Evolutionary conservation across 768 basidiomycete species (phyloP).

Genomic region (Lactarius tabidus): DNA sequence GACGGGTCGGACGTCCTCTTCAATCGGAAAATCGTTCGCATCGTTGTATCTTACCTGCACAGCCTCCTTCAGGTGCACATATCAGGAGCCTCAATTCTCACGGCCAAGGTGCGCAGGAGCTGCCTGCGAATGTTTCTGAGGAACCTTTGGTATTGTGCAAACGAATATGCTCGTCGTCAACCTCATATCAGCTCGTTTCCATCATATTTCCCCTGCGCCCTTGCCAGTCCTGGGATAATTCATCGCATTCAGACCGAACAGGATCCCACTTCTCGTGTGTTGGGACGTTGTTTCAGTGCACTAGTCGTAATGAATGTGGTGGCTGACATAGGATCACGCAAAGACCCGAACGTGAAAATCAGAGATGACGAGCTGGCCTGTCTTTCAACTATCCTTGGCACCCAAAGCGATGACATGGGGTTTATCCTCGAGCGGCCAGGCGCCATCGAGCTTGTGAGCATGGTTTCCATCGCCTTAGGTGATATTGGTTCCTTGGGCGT

Average conservation of each 20-base stretch:
- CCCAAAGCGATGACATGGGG: too few species aligned
- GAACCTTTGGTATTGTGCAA: not conserved
- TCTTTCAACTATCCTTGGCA: too few species aligned
- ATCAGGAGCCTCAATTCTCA: not conserved
- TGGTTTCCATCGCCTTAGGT: too few species aligned
- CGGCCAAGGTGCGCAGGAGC: not conserved
- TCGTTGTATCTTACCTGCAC: not conserved
- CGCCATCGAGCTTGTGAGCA: too few species aligned
- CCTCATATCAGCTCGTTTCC: not conserved
- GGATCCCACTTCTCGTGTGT: not conserved
- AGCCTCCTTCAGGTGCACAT: not conserved
- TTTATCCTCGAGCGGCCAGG: too few species aligned
- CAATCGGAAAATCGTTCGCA: not conserved
- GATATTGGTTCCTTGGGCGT: too few species aligned
- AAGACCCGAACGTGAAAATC: not conserved
- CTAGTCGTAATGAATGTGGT: not conserved
- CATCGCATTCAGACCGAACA: not conserved
- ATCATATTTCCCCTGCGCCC: not conserved
- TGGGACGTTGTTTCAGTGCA: not conserved
- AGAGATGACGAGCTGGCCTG: not conserved
- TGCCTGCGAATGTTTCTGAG: not conserved
- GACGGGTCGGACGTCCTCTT: too few species aligned
- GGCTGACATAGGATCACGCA: not conserved
- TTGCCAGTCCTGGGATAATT: not conserved
- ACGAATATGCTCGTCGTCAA: too few species aligned